Conservation (phyloP, 495 filamentous ascomycete genomes). For the Pyrenopolyporus hunteri region DNA sequence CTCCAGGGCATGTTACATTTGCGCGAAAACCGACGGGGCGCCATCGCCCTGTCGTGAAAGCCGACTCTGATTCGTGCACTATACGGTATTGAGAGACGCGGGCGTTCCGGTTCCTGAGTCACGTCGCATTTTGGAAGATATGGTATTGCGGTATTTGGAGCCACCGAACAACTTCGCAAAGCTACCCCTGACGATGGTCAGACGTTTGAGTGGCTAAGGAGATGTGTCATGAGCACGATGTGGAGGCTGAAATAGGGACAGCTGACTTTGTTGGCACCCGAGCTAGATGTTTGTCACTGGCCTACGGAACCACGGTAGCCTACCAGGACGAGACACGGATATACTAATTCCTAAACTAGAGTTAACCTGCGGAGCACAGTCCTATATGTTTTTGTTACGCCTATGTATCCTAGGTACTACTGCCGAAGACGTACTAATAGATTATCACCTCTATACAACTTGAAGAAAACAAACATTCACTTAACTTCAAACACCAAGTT, state of each 20-base stretch:
- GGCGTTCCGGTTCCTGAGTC: slow-evolving; percentile 24
- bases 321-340: neutral
- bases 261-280: neutral
- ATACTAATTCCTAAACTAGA: slow-evolving; percentile 12
- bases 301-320: neutral
- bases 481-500: neutral
- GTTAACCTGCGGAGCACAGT: slow-evolving; percentile 5
- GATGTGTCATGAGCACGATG: slow-evolving; percentile 26
- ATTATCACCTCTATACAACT: neutral
- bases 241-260: slow-evolving; percentile 9
- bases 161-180: neutral
- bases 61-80: neutral
- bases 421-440: neutral
- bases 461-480: neutral
- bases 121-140: slow-evolving; percentile 11
- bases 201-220: slow-evolving; percentile 1
- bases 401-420: slow-evolving; percentile 16
- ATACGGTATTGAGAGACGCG: slow-evolving; percentile 25
- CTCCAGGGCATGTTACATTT: slow-evolving; percentile 82
- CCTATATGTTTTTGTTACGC: slow-evolving; percentile 8
- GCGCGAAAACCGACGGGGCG: slow-evolving; percentile 76
- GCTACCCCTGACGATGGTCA: neutral
- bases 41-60: slow-evolving; percentile 69
- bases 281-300: neutral
- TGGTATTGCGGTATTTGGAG: slow-evolving; percentile 13